Base-by-base conservation (phyloP, 2,329 filamentous ascomycete species). In the Simplicillium sp. region DNA sequence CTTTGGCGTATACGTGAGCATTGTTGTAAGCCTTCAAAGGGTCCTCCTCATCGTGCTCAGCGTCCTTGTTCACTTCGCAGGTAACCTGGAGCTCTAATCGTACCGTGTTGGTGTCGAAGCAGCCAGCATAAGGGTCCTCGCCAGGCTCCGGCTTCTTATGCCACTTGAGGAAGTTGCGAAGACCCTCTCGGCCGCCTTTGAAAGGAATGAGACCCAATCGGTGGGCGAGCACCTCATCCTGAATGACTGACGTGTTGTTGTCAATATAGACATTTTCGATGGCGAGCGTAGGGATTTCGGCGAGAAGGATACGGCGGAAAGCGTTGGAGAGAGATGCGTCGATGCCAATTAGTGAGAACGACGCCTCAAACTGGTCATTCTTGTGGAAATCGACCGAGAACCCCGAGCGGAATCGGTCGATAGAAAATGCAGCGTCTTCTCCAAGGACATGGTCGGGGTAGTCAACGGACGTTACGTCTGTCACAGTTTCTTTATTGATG, bases 211-310 rank as follows among this genome's bases (percentile, higher is more conserved):
- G 77, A 44, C 92, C 92, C 28, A 98, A 72, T 35, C 92, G 77
- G 60, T 92, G 86, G 13, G 89, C 83, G 39, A 98, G 80, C 4
- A 98, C 90, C 68, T 98, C 92, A 59, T 98, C 92, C 61, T 97
- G 90, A 55, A 98, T 92, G 29, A 98, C 88, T 5, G 87, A 95
- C 38, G 90, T 97, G 71, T 98, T 98, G 71, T 96, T 94, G 59
- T 87, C 77, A 48, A 97, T 81, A 66, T 84, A 98, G 58, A 94
- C 87, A 47, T 80, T 82, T 70, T 98, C 92, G 55, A 98, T 89
- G 50, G 94, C 92, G 36, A 98, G 75, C 2, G 88, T 92, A 14
- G 90, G 88, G 40, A 98, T 85, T 68, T 98, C 94, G 51, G 90
- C 77, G 61, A 98, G 84, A 54, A 97, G 75, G 54, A 97, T 97